Percentiles rank a stretch among this genome's conserved stretches.
Evolutionary conservation across 2,329 filamentous ascomycete genomes (phyloP).

Genomic region (Clonostachys solani): DNA sequence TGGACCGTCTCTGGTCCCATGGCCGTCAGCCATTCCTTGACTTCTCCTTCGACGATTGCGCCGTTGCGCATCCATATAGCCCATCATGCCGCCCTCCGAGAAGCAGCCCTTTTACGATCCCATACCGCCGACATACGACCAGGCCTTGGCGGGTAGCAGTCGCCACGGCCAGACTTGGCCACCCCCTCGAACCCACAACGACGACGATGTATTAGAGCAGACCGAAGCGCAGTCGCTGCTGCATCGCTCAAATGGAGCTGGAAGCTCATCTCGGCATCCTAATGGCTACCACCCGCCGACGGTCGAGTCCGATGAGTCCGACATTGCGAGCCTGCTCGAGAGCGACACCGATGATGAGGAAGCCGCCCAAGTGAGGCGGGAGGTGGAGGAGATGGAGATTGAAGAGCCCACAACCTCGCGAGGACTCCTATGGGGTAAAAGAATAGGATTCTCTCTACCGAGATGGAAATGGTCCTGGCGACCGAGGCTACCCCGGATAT

Average conservation of each 20-base stretch:
- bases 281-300: conserved; percentile 73
- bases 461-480: conserved; percentile 53
- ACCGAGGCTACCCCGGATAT: conserved; percentile 45
- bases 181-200: conserved; percentile 23
- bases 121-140: conserved; percentile 36
- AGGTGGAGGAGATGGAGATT: conserved; percentile 87
- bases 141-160: conserved; percentile 30
- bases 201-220: conserved; percentile 40
- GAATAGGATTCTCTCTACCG: conserved; percentile 49
- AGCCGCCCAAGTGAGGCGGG: conserved; percentile 66
- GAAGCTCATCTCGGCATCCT: conserved; percentile 36
- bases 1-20: too few species aligned
- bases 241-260: conserved; percentile 39
- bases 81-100: conserved; percentile 23
- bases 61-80: conserved; percentile 1
- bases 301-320: conserved; percentile 66
- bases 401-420: conserved; percentile 52
- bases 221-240: conserved; percentile 77
- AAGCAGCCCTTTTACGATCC: conserved; percentile 36
- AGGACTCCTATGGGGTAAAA: conserved; percentile 48
- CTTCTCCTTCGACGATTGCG: too few species aligned
- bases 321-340: conserved; percentile 43
- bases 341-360: conserved; percentile 45
- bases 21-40: too few species aligned
- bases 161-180: conserved; percentile 23